Percentiles rank a stretch among this genome's conserved stretches.
These are phyloP conservation scores for Sordaria brevicollis DNA, from an alignment of 495 filamentous ascomycete genomes.

Conservation along the genomic window DNA sequence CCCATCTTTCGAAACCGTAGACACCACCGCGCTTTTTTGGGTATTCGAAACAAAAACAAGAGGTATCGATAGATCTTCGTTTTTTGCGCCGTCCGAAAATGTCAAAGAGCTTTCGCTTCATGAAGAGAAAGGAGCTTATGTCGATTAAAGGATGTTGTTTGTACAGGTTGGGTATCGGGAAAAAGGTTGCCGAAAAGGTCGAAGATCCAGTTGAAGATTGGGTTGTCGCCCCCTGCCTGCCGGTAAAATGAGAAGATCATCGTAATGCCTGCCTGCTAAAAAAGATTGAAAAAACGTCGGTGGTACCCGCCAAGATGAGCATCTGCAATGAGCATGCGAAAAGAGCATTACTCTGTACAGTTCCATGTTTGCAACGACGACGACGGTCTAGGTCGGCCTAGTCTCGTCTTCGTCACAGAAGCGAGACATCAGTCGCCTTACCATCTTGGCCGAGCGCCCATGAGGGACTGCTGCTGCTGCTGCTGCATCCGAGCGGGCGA, in stretches of 20 bases:
- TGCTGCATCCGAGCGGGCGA: slow-evolving; percentile 74
- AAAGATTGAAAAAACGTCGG: slow-evolving; percentile 14
- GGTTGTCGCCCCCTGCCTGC: slow-evolving; percentile 20
- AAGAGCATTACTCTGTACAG: slow-evolving; percentile 17
- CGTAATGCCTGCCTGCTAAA: slow-evolving; percentile 26
- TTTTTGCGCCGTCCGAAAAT: slow-evolving; percentile 26
- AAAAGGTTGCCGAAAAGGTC: slow-evolving; percentile 15
- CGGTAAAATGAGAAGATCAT: slow-evolving; percentile 13
- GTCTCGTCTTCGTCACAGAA: slow-evolving; percentile 21
- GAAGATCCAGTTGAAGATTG: slow-evolving; percentile 17
- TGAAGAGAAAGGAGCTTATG: slow-evolving; percentile 15
- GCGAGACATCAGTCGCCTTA: slow-evolving; percentile 27
- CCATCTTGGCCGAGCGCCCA: slow-evolving; percentile 33
- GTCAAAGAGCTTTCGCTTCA: slow-evolving; percentile 20
- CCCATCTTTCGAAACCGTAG: slow-evolving; percentile 21
- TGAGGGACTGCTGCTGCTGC: slow-evolving; percentile 20
- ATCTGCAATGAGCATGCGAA: slow-evolving; percentile 16
- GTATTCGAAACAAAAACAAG: slow-evolving; percentile 15
- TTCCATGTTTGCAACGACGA: slow-evolving; percentile 21
- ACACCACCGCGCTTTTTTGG: slow-evolving; percentile 19
- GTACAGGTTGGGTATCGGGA: slow-evolving; percentile 21
- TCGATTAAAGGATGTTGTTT: slow-evolving; percentile 25
- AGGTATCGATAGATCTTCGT: slow-evolving; percentile 27
- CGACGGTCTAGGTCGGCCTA: slow-evolving; percentile 16
- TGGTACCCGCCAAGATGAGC: slow-evolving; percentile 29